These are phyloP conservation scores for Diaporthe nobilis DNA, from an alignment of 2,329 filamentous ascomycete species.

Conservation along the genomic window DNA sequence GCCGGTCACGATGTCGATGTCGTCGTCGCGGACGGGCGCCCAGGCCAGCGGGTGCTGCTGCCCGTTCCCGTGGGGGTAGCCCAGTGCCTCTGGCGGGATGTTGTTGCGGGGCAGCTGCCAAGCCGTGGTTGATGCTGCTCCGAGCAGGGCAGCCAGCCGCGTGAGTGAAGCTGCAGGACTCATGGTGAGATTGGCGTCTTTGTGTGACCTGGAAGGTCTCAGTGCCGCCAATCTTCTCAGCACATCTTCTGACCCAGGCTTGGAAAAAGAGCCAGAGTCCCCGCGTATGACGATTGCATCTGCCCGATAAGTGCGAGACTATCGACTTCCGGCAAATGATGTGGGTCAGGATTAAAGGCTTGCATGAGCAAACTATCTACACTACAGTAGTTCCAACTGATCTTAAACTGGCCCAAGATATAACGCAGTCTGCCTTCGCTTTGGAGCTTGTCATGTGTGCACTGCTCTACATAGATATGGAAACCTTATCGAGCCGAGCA, in stretches of 20 bases:
- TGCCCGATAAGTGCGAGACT: neutral
- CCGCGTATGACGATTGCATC: neutral
- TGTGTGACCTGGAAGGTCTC: neutral
- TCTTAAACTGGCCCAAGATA: neutral
- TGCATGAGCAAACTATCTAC: neutral
- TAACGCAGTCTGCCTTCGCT: neutral
- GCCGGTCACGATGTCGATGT: conserved; percentile 57
- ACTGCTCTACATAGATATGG: neutral
- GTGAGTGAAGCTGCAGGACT: conserved; percentile 8
- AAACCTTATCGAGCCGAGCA: neutral
- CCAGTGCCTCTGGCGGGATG: conserved; percentile 11
- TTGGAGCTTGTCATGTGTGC: neutral
- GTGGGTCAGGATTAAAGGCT: neutral
- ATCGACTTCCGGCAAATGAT: neutral
- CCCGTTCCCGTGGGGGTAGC: neutral
- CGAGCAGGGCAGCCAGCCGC: conserved; percentile 7
- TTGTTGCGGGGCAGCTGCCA: conserved; percentile 36
- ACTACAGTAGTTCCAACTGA: neutral
- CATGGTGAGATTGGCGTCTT: conserved; percentile 9
- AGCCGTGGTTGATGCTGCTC: conserved; percentile 9
- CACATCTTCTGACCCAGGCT: neutral
- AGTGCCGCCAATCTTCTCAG: neutral
- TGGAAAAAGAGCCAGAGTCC: neutral
- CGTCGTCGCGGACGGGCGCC: conserved; percentile 45
- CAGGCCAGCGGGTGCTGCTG: conserved; percentile 28